Evolutionary conservation across 2,329 filamentous ascomycete genomes (phyloP).

Genomic region (Ophiostoma sp.): DNA sequence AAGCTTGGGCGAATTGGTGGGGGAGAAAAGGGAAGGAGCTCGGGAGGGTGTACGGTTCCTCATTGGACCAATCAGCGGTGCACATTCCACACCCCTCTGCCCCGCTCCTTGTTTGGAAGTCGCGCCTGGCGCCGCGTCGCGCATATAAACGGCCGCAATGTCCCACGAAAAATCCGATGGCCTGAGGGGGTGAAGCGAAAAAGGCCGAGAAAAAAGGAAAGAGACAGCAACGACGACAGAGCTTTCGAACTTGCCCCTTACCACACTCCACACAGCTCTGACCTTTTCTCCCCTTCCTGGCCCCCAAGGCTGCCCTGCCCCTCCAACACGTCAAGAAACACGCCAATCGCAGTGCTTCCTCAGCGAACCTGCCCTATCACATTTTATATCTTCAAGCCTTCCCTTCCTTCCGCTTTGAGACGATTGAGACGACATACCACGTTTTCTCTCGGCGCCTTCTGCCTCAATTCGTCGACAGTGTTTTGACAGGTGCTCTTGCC

Average conservation of each 20-base stretch:
- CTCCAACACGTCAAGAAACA: background rate
- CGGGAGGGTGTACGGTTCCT: background rate
- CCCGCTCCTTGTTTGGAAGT: constrained; percentile 29
- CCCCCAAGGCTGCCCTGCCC: constrained; percentile 3
- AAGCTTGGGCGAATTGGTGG: constrained; percentile 7
- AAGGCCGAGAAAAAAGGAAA: constrained; percentile 17
- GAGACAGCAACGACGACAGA: constrained; percentile 2
- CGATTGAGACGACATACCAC: background rate
- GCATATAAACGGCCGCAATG: constrained; percentile 52
- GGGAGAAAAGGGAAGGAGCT: background rate
- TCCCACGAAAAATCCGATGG: constrained; percentile 40
- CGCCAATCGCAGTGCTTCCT: background rate
- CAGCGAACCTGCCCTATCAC: background rate
- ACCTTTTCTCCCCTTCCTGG: background rate
- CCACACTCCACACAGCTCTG: constrained; percentile 13
- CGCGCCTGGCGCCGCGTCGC: constrained; percentile 36
- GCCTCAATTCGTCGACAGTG: background rate
- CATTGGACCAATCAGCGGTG: constrained; percentile 20
- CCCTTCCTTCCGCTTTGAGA: constrained; percentile 3
- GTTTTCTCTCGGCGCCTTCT: background rate
- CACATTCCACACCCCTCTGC: constrained; percentile 25
- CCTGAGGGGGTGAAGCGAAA: constrained; percentile 22
- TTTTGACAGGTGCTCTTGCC: background rate
- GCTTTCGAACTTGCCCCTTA: constrained; percentile 5
- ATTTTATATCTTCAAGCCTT: background rate